A percentile compares a stretch with the other conserved stretches of the same genome.
These are phyloP conservation scores for Pseudomonodictys pantanalensis DNA, from an alignment of 495 filamentous ascomycete genomes.

Conservation along the genomic window DNA sequence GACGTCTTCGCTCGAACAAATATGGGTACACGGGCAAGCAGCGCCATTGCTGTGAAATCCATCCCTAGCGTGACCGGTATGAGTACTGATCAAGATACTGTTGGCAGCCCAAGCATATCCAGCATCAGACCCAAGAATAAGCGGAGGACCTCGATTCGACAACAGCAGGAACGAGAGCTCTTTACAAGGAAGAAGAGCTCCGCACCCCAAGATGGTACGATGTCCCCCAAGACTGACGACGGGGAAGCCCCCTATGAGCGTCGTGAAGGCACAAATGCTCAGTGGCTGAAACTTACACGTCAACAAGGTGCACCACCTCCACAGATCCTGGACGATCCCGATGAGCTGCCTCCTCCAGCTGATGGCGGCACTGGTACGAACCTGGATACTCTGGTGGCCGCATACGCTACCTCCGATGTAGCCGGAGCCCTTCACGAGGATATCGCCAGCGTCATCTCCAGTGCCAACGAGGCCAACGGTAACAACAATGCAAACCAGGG, in stretches of 20 bases:
- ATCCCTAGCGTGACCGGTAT: slow-evolving; percentile 74
- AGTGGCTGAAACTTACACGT: slow-evolving; percentile 67
- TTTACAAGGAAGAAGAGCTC: slow-evolving; percentile 76
- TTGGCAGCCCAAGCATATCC: slow-evolving; percentile 54
- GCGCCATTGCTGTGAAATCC: slow-evolving; percentile 84
- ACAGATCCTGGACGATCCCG: slow-evolving; percentile 66
- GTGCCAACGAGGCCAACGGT: slow-evolving; percentile 66
- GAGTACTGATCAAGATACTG: slow-evolving; percentile 54
- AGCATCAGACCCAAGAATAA: slow-evolving; percentile 58
- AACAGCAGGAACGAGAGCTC: slow-evolving; percentile 83
- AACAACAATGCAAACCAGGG: slow-evolving; percentile 54
- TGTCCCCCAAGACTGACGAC: slow-evolving; percentile 63
- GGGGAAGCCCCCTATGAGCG: slow-evolving; percentile 63
- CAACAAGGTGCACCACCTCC: slow-evolving; percentile 61
- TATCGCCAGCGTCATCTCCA: slow-evolving; percentile 62
- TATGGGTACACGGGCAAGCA: slow-evolving; percentile 75
- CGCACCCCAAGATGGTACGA: slow-evolving; percentile 47
- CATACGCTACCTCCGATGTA: slow-evolving; percentile 76
- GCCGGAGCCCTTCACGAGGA: slow-evolving; percentile 75
- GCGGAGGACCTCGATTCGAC: slow-evolving; percentile 70
- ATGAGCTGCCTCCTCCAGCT: slow-evolving; percentile 72
- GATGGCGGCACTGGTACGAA: slow-evolving; percentile 62
- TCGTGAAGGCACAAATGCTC: slow-evolving; percentile 54
- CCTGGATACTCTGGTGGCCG: slow-evolving; percentile 74
- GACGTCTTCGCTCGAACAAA: slow-evolving; percentile 48